Percentiles rank a stretch among this genome's conserved stretches.
Evolutionary conservation across 192 early-diverging fungal genomes (phyloP).

Genomic region (Diversispora eburnea): DNA sequence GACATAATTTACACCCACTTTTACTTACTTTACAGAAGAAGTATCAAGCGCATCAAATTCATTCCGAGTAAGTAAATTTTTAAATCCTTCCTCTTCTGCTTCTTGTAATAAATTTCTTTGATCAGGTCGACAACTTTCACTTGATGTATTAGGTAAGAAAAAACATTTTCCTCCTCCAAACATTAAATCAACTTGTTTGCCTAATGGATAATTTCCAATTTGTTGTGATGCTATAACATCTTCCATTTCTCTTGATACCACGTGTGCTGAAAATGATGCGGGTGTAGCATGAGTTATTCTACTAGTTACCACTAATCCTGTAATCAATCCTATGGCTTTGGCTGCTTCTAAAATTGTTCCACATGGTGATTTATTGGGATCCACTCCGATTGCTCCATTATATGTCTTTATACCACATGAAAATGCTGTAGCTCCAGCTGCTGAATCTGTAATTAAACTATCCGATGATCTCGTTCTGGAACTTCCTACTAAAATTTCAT

Average conservation of each 20-base stretch:
- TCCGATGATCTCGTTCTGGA: constrained; percentile 81
- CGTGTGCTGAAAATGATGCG: constrained; percentile 79
- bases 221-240: constrained; percentile 85
- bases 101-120: constrained; percentile 62
- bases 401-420: constrained; percentile 87
- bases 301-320: constrained; percentile 90
- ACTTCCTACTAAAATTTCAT: constrained; percentile 76
- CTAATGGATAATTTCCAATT: constrained; percentile 86
- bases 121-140: constrained; percentile 76
- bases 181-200: constrained; percentile 79
- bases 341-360: constrained; percentile 95
- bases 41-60: constrained; percentile 62
- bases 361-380: constrained; percentile 66
- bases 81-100: constrained; percentile 59
- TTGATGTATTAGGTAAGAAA: constrained; percentile 68
- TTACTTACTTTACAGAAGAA: constrained; percentile 1
- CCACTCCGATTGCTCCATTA: constrained; percentile 87
- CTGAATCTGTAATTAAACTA: constrained; percentile 91
- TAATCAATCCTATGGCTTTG: constrained; percentile 73
- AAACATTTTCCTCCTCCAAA: constrained; percentile 90
- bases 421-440: constrained; percentile 96
- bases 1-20: not conserved
- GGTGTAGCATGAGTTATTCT: constrained; percentile 94
- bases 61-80: constrained; percentile 44
- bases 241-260: constrained; percentile 72